phyloP scores from a whole-genome alignment of 352 stramenopile species.

The Globisporangium polare region DNA sequence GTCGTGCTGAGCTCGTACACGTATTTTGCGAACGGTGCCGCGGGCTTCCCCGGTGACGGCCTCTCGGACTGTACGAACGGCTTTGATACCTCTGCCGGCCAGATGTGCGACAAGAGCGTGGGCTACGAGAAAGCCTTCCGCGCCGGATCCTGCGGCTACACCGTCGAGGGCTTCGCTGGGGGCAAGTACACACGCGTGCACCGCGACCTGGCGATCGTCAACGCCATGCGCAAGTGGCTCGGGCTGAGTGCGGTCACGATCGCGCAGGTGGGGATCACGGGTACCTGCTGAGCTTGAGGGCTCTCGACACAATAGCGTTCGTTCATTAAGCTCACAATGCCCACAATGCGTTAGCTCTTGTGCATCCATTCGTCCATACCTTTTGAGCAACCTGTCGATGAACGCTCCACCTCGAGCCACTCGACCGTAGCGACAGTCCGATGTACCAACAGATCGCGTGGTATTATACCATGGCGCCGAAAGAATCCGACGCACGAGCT shows the following conservation, averaged over 20 bases:
- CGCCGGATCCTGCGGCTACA: conserved; percentile 51
- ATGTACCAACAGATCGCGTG: too few species aligned
- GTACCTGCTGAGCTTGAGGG: conserved; percentile 22
- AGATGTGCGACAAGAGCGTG: conserved; percentile 32
- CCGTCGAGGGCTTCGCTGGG: conserved; percentile 38
- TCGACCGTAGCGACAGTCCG: too few species aligned
- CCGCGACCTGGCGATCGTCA: conserved; percentile 57
- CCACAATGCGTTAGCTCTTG: too few species aligned
- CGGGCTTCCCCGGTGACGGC: conserved; percentile 48
- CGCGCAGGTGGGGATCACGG: conserved; percentile 32
- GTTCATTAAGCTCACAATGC: neutral
- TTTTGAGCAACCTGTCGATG: too few species aligned
- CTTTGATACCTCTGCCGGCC: conserved; percentile 28
- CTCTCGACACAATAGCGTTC: neutral
- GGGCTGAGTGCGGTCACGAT: conserved; percentile 24
- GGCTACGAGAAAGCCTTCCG: conserved; percentile 50
- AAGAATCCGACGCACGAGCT: too few species aligned
- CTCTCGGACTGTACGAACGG: conserved; percentile 33
- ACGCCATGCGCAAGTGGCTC: conserved; percentile 54
- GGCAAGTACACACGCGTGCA: conserved; percentile 69
- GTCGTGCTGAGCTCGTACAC: conserved; percentile 72
- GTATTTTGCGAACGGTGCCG: conserved; percentile 37
- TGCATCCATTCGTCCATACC: too few species aligned
- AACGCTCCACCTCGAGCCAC: too few species aligned
- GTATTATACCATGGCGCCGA: too few species aligned